A percentile compares a stretch with the other conserved stretches of the same genome.
phyloP scores from a whole-genome alignment of 306 rosid genomes.

The Medicago lupulina region DNA sequence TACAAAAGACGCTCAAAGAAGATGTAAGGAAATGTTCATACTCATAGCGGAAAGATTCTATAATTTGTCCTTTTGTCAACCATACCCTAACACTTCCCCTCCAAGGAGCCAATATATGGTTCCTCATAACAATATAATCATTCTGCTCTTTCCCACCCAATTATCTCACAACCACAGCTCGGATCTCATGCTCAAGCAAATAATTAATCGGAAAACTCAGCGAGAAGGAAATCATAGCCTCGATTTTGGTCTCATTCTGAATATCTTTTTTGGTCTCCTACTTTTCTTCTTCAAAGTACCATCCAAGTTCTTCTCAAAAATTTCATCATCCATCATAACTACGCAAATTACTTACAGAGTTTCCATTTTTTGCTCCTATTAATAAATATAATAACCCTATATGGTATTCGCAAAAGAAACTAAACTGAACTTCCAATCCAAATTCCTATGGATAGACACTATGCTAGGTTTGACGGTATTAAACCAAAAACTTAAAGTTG shows the following conservation, averaged over 20 bases:
- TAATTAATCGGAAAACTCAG: conserved; percentile 88
- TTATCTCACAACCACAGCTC: conserved; percentile 73
- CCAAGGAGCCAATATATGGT: conserved; percentile 90
- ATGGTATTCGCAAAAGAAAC: no score
- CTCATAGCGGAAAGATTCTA: conserved; percentile 78
- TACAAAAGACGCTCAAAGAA: conserved; percentile 74
- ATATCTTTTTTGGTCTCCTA: conserved; percentile 52
- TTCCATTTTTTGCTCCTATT: conserved; percentile 51
- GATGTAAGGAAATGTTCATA: conserved; percentile 76
- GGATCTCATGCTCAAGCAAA: conserved; percentile 78
- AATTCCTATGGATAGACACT: background rate
- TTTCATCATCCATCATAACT: conserved; percentile 85
- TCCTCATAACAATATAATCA: conserved; percentile 89
- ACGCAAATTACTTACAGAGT: conserved; percentile 51
- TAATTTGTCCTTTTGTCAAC: conserved; percentile 74
- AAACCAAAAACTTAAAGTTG: conserved; percentile 15
- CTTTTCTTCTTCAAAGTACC: conserved; percentile 56
- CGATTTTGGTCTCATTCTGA: conserved; percentile 87
- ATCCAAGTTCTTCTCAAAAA: conserved; percentile 75
- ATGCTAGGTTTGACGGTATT: background rate
- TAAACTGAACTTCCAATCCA: background rate
- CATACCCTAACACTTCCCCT: conserved; percentile 76
- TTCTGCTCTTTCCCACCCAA: conserved; percentile 94
- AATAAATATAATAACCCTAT: conserved; percentile 9
- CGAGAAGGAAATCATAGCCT: conserved; percentile 91